Percentiles rank a stretch among this genome's conserved stretches.
Evolutionary conservation across 768 basidiomycete genomes (phyloP).

Genomic region (Suillus alpinus): DNA sequence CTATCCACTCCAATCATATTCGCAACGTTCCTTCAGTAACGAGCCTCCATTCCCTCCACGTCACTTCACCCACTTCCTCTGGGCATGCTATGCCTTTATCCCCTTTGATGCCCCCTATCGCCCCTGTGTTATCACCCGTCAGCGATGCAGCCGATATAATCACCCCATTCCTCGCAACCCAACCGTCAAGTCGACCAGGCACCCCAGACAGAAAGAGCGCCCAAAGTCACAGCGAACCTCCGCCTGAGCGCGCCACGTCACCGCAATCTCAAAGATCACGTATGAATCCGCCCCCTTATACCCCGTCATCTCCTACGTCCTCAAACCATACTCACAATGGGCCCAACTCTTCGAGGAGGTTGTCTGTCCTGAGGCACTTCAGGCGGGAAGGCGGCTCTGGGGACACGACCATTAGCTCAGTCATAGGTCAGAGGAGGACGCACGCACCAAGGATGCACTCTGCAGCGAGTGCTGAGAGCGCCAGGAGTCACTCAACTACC

Average conservation of each 20-base stretch:
- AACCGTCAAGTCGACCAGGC: constrained; percentile 4
- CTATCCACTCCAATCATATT: not conserved
- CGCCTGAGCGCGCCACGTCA: not conserved
- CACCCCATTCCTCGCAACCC: constrained; percentile 17
- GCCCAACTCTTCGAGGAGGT: not conserved
- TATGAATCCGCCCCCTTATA: constrained; percentile 29
- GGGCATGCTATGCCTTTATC: not conserved
- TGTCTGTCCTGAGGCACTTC: constrained; percentile 5
- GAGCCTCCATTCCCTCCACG: constrained; percentile 6
- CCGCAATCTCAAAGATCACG: constrained; percentile 12
- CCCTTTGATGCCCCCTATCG: not conserved
- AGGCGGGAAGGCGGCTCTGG: constrained; percentile 9
- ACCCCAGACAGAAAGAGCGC: constrained; percentile 2
- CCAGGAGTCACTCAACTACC: not conserved
- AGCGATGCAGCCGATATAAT: constrained; percentile 22
- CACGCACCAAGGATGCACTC: not conserved
- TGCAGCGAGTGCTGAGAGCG: not conserved
- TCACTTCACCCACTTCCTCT: not conserved
- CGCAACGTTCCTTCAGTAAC: constrained; percentile 12
- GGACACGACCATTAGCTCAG: constrained; percentile 8
- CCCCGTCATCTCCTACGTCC: constrained; percentile 4
- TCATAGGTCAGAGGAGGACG: not conserved
- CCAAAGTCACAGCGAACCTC: constrained; percentile 6
- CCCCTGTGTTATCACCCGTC: not conserved
- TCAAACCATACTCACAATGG: not conserved